phyloP scores from a whole-genome alignment of 1,284 basidiomycete genomes.

The Pyrrhoderma noxium region DNA sequence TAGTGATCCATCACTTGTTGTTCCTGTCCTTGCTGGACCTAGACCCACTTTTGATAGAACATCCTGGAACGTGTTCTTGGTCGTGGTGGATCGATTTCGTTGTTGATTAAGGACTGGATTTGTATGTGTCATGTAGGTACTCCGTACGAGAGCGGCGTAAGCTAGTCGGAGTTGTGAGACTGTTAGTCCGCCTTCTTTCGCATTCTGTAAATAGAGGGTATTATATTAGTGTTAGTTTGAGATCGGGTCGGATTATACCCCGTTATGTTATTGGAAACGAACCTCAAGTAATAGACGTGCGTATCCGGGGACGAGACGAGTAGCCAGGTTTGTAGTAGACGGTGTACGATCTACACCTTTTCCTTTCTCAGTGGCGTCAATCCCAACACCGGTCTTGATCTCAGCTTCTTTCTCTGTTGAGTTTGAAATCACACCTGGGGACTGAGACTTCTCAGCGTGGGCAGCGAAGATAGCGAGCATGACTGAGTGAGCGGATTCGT shows the following conservation, averaged over 20 bases:
- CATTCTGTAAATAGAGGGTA: conserved; percentile 47
- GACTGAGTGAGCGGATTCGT: conserved; percentile 70
- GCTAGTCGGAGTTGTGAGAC: conserved; percentile 57
- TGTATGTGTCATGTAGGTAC: conserved; percentile 36
- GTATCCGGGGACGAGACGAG: conserved; percentile 61
- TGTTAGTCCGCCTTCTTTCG: conserved; percentile 47
- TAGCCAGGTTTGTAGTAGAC: too few species aligned
- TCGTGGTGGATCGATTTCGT: too few species aligned
- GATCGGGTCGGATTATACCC: background rate
- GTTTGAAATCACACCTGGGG: conserved; percentile 10
- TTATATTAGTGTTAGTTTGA: background rate
- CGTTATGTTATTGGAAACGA: conserved; percentile 22
- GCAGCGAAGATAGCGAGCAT: conserved; percentile 60
- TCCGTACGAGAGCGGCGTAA: conserved; percentile 54
- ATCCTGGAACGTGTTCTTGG: too few species aligned
- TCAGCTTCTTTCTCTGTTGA: too few species aligned
- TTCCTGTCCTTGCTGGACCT: too few species aligned
- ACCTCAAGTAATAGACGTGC: conserved; percentile 59
- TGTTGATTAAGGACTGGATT: background rate
- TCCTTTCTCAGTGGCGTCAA: too few species aligned
- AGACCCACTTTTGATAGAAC: too few species aligned
- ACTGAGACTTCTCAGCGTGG: conserved; percentile 36
- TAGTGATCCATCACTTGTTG: conserved; percentile 1
- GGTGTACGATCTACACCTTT: too few species aligned
- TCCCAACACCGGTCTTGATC: too few species aligned